Conservation (phyloP, 345 rosid genomes). For the Garcia nutans region DNA sequence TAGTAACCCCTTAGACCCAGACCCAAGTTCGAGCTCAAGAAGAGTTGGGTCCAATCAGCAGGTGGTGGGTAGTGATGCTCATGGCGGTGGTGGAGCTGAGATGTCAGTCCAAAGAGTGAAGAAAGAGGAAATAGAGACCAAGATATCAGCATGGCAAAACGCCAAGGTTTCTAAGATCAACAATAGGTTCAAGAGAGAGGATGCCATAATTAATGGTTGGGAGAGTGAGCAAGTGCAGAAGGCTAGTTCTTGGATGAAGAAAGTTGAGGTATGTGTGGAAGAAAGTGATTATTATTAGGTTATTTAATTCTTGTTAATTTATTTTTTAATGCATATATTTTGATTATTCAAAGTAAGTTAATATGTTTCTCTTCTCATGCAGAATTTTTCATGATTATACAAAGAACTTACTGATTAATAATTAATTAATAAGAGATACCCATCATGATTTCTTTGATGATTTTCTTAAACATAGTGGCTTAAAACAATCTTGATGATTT, state of each 20-base stretch:
- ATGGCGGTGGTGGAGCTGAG: slow-evolving; percentile 28
- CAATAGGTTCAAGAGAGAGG: slow-evolving; percentile 91
- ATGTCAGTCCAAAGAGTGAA: slow-evolving; percentile 77
- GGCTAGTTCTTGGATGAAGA: slow-evolving; percentile 85
- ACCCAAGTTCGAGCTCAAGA: slow-evolving; percentile 23
- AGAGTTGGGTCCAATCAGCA: slow-evolving; percentile 24
- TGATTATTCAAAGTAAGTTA: not conserved
- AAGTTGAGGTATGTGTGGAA: slow-evolving; percentile 62
- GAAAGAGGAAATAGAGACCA: slow-evolving; percentile 87
- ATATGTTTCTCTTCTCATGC: not conserved
- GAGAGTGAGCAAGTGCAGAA: slow-evolving; percentile 77
- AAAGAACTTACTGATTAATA: not conserved
- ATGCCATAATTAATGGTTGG: slow-evolving; percentile 90
- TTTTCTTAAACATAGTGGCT: not conserved
- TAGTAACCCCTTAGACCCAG: slow-evolving; percentile 33
- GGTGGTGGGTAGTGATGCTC: not conserved
- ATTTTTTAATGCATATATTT: not conserved
- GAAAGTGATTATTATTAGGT: not conserved
- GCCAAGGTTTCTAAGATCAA: slow-evolving; percentile 83
- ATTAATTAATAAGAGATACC: not conserved
- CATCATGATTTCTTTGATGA: not conserved
- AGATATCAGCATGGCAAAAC: slow-evolving; percentile 95
- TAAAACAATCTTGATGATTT: not conserved
- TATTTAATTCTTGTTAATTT: not conserved
- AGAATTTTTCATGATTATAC: not conserved